Base-by-base conservation (phyloP, 768 basidiomycete species). In the Rhodotorula diobovata region DNA sequence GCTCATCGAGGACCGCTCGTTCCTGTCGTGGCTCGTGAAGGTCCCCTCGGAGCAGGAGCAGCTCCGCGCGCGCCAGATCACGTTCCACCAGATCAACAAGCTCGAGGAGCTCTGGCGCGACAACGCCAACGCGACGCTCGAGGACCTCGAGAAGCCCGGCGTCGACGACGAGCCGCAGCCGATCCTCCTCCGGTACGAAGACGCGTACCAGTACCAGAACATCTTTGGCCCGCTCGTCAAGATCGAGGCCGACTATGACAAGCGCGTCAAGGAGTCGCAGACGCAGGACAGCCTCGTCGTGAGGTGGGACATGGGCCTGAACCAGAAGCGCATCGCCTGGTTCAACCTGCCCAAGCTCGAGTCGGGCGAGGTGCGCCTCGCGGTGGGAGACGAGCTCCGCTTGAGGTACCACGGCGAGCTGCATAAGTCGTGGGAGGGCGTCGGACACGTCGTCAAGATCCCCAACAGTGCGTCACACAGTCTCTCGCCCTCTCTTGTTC, bases 151-250 rank as follows among this genome's bases (percentile, higher is more conserved):
- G 79, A 94, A 96, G 79, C 93, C 93, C 0, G 93, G 94, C 12
- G 90, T 97, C 2, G 96, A 99, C 77, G 96, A 99, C 80, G 96
- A 99, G 78, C 93, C 96, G 7, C 93, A 97, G 80, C 87, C 89
- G 14, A 90, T 99, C 72, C 79, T 95, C 34, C 81, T 90, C 64
- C 89, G 88, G 73, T 99, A 99, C 80, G 95, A 98, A 79, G 96
- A 99, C 80, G 96, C 96, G 56, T 99, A 98, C 79, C 96, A 98
- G 78, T 99, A 99, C 80, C 96, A 99, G 83, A 99, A 99, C 79
- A 98, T 99, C 66, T 95, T 98, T 78, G 96, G 96, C 10, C 96
- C 96, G 25, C 86, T 99, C 57, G 96, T 99, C 81, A 99, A 99
- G 83, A 98, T 99, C 76, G 96, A 99, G 79, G 96, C 96, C 4